Percentiles rank a stretch among this genome's conserved stretches.
phyloP scores from a whole-genome alignment of 495 filamentous ascomycete genomes.

The Melanomma pulvis-pyrius region DNA sequence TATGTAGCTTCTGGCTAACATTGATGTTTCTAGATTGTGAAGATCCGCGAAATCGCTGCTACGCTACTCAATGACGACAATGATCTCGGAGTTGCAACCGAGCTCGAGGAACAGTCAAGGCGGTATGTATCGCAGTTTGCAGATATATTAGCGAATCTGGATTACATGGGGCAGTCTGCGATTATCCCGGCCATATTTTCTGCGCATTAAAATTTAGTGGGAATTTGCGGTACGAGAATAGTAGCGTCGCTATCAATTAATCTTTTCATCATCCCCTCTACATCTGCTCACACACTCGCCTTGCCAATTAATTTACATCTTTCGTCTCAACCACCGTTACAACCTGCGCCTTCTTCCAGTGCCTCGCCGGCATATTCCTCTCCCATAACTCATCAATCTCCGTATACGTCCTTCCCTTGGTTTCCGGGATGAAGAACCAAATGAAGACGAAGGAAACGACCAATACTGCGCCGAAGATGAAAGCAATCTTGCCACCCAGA shows the following conservation, averaged over 20 bases:
- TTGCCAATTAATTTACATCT: not conserved
- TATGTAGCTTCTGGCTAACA: not conserved
- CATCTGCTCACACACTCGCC: not conserved
- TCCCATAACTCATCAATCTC: constrained; percentile 11
- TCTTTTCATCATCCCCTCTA: not conserved
- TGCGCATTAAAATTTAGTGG: not conserved
- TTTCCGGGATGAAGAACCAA: constrained; percentile 11
- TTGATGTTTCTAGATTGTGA: constrained; percentile 1
- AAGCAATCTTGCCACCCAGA: constrained; percentile 5
- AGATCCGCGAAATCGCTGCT: constrained; percentile 9
- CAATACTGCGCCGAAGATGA: constrained; percentile 7
- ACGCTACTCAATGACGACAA: constrained; percentile 1
- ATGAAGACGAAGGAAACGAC: not conserved
- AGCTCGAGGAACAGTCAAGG: constrained; percentile 4
- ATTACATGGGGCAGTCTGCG: constrained; percentile 1
- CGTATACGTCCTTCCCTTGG: not conserved
- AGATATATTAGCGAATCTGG: not conserved
- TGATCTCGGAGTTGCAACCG: not conserved
- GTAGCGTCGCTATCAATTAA: not conserved
- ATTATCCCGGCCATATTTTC: constrained; percentile 8
- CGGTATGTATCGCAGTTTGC: constrained; percentile 3
- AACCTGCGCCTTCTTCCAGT: not conserved
- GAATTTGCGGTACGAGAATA: not conserved
- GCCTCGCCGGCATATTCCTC: not conserved
- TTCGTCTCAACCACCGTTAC: not conserved